These are phyloP conservation scores for Ceratopteris richardii DNA, from an alignment of 75 land plant genomes.

Conservation along the genomic window DNA sequence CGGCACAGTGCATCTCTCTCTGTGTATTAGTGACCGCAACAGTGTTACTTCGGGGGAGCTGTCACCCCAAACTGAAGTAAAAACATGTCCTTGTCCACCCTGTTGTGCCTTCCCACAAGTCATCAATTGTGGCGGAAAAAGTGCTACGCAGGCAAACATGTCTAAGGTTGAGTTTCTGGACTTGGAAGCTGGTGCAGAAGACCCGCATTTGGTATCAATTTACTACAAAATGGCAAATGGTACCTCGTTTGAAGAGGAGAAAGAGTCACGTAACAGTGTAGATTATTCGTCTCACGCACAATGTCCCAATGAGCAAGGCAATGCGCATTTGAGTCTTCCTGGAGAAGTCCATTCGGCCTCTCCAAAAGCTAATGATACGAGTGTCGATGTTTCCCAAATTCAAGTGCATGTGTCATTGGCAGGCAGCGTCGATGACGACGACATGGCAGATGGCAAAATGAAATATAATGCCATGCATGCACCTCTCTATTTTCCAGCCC, in stretches of 20 bases:
- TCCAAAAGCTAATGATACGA: neutral
- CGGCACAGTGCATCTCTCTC: conserved; percentile 53
- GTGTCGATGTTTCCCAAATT: too few relatives aligned
- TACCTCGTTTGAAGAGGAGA: neutral
- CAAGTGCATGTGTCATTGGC: too few relatives aligned
- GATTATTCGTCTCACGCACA: neutral
- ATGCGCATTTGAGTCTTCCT: neutral
- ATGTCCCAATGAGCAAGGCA: neutral
- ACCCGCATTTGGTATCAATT: conserved; percentile 55
- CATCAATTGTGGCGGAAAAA: neutral
- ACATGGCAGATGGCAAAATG: too few relatives aligned
- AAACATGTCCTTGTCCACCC: neutral
- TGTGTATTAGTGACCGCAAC: conserved; percentile 2
- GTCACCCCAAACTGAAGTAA: neutral
- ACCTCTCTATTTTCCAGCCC: too few relatives aligned
- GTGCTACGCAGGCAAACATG: conserved; percentile 11
- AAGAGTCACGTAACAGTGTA: neutral
- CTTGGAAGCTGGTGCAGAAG: conserved; percentile 47
- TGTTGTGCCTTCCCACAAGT: neutral
- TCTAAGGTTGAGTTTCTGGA: conserved; percentile 64
- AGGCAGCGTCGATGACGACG: too few relatives aligned
- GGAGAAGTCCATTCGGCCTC: neutral
- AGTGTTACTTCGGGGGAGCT: neutral
- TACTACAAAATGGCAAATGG: conserved; percentile 31
- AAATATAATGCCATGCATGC: too few relatives aligned